These are phyloP conservation scores for Annulohypoxylon nitens DNA, from an alignment of 495 filamentous ascomycete genomes.

Conservation along the genomic window DNA sequence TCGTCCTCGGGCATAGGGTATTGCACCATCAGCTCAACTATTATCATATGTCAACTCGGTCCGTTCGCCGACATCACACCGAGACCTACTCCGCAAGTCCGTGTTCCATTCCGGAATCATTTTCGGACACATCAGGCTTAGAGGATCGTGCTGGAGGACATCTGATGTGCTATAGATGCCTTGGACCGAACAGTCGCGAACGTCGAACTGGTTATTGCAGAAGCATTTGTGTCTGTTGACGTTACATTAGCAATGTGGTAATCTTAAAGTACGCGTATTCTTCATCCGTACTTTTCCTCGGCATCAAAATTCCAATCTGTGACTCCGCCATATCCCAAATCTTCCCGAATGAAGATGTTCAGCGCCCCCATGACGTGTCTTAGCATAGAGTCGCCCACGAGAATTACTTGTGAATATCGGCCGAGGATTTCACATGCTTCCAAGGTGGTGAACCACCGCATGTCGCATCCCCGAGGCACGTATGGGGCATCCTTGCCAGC, in stretches of 20 bases:
- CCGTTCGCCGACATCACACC: neutral
- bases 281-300: constrained; percentile 58
- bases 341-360: constrained; percentile 64
- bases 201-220: constrained; percentile 67
- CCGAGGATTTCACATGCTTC: constrained; percentile 64
- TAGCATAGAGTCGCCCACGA: constrained; percentile 67
- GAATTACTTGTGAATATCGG: constrained; percentile 63
- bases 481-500: constrained; percentile 64
- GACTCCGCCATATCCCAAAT: constrained; percentile 66
- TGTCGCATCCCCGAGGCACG: constrained; percentile 63
- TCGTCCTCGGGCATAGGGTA: constrained; percentile 63
- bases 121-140: constrained; percentile 58
- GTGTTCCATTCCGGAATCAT: constrained; percentile 57
- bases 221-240: constrained; percentile 60
- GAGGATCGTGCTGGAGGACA: constrained; percentile 61
- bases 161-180: constrained; percentile 66
- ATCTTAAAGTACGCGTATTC: neutral
- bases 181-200: constrained; percentile 65
- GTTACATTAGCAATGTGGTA: constrained; percentile 25
- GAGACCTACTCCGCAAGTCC: constrained; percentile 53
- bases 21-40: constrained; percentile 65
- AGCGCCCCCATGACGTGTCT: constrained; percentile 66
- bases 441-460: constrained; percentile 65
- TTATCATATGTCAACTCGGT: constrained; percentile 23
- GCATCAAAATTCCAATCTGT: constrained; percentile 67